Conservation (phyloP, 768 basidiomycete species). For the Pleurotus tuoliensis region DNA sequence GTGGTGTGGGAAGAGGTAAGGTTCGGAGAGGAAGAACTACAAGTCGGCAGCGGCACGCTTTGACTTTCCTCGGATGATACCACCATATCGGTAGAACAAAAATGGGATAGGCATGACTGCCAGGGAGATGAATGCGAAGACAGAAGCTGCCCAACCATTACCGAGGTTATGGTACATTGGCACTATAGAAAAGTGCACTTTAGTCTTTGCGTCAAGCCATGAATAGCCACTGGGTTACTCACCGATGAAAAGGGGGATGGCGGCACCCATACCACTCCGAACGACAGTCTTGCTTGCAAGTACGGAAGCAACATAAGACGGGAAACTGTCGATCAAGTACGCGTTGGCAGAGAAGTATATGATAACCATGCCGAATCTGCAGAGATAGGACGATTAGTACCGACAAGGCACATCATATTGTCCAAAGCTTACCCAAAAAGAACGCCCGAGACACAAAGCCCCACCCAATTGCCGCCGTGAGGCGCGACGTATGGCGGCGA, state of each 20-base stretch:
- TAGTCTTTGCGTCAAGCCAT: not conserved
- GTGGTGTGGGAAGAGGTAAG: too few relatives aligned
- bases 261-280: constrained; percentile 26
- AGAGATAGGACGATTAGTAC: not conserved
- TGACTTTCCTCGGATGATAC: constrained; percentile 20
- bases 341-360: constrained; percentile 37
- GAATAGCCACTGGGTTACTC: constrained; percentile 10
- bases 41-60: constrained; percentile 17
- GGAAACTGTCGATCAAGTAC: constrained; percentile 37
- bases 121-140: constrained; percentile 30
- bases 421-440: constrained; percentile 30
- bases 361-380: constrained; percentile 23
- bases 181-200: constrained; percentile 27
- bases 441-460: constrained; percentile 29
- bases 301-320: constrained; percentile 33
- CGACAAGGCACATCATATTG: too few relatives aligned
- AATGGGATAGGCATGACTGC: constrained; percentile 27
- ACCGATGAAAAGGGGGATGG: constrained; percentile 29
- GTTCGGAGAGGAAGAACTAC: not conserved
- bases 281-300: constrained; percentile 36
- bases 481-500: constrained; percentile 29
- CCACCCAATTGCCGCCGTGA: constrained; percentile 33
- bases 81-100: constrained; percentile 24
- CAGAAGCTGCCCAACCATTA: constrained; percentile 33
- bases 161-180: constrained; percentile 37